Evolutionary conservation across 139 green algal genomes (phyloP).

Genomic region (Pedinophyceae sp.): DNA sequence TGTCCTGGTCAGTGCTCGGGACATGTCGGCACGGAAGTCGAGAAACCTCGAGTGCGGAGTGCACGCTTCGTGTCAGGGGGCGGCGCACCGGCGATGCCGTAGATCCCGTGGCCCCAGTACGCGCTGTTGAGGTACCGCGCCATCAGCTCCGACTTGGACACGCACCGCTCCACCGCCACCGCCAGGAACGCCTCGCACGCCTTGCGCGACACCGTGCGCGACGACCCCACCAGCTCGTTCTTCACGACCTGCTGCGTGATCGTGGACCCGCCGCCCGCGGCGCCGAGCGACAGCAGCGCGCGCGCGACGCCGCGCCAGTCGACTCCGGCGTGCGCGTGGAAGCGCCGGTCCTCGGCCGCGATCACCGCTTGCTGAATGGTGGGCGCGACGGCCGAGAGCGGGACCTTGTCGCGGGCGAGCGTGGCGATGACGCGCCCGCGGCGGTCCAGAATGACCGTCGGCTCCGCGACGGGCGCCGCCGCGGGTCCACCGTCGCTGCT

Average conservation of each 20-base stretch:
- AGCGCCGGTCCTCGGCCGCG: constrained; percentile 29
- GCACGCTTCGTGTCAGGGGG: too few species aligned
- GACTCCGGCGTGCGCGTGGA: constrained; percentile 34
- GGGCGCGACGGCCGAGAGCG: constrained; percentile 13
- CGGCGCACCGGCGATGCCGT: constrained; percentile 26
- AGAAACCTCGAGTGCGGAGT: too few species aligned
- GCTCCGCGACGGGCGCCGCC: constrained; percentile 4
- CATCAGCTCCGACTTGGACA: constrained; percentile 29
- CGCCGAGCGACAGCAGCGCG: constrained; percentile 13
- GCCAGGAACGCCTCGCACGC: constrained; percentile 1
- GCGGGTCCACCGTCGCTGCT: not conserved
- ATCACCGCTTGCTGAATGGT: constrained; percentile 38
- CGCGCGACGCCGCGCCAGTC: constrained; percentile 24
- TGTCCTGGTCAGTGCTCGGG: too few species aligned
- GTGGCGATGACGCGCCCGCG: constrained; percentile 14
- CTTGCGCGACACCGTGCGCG: constrained; percentile 31
- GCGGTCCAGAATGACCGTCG: constrained; percentile 17
- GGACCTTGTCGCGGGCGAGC: not conserved
- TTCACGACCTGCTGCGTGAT: constrained; percentile 46
- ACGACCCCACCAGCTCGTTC: constrained; percentile 31
- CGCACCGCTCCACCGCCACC: constrained; percentile 22
- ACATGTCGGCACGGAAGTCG: too few species aligned
- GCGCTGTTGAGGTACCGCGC: constrained; percentile 28
- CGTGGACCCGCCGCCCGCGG: constrained; percentile 30
- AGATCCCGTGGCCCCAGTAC: constrained; percentile 42